A percentile compares a stretch with the other conserved stretches of the same genome.
phyloP scores from a whole-genome alignment of 345 rosid species.

The Eucalyptus tenuipes region DNA sequence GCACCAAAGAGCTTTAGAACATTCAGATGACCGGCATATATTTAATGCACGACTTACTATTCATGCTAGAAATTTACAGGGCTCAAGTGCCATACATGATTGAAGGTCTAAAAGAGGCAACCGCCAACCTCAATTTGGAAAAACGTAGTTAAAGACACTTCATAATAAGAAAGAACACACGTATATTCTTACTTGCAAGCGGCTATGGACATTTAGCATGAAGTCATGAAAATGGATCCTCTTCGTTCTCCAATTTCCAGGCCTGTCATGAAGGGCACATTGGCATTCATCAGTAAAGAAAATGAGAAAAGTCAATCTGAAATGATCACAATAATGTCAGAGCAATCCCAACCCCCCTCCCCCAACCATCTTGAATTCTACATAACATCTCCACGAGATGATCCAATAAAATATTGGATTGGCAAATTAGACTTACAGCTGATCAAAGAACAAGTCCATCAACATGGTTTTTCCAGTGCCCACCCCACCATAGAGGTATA shows the following conservation, averaged over 20 bases:
- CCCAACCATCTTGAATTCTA: not conserved
- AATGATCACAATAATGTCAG: not conserved
- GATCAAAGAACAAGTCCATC: conserved; percentile 89
- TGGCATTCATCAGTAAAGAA: not conserved
- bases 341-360: too few relatives aligned
- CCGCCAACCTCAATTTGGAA: not conserved
- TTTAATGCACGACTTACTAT: not conserved
- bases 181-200: conserved; percentile 60
- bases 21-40: not conserved
- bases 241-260: conserved; percentile 82
- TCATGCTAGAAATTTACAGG: not conserved
- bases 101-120: not conserved
- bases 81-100: not conserved
- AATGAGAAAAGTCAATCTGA: not conserved
- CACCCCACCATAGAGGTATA: conserved; percentile 93
- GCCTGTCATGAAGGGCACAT: conserved; percentile 26
- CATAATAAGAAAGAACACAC: not conserved
- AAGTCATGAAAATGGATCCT: conserved; percentile 98
- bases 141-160: not conserved
- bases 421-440: conserved; percentile 43
- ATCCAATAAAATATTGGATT: not conserved
- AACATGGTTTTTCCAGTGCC: conserved; percentile 99
- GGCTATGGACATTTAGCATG: conserved; percentile 90
- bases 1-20: not conserved
- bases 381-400: not conserved